Evolutionary conservation across 106 monocot genomes (phyloP).

Genomic region (Agapanthus africanus): DNA sequence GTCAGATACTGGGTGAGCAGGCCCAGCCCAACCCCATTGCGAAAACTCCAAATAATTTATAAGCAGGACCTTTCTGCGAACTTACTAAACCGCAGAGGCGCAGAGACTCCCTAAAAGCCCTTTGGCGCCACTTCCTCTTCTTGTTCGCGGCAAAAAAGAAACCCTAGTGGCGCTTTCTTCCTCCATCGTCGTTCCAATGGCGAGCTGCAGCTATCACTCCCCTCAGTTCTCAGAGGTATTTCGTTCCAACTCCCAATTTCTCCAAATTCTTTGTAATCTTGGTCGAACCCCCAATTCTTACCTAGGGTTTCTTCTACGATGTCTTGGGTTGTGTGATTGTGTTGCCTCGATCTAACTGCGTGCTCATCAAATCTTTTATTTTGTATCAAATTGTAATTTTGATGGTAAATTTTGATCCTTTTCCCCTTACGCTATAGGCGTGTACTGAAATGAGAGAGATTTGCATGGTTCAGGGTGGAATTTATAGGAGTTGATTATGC

Average conservation of each 20-base stretch:
- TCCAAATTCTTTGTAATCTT: neutral
- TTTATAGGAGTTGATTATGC: no score
- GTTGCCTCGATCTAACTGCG: neutral
- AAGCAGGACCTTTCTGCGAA: no score
- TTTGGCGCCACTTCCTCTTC: no score
- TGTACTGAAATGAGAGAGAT: no score
- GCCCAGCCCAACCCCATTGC: no score
- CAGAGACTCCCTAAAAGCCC: no score
- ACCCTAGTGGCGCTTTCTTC: neutral
- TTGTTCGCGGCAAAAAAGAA: no score
- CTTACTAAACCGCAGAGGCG: no score
- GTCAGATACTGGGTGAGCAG: no score
- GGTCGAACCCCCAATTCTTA: neutral
- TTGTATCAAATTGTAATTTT: neutral
- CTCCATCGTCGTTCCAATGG: slow-evolving; percentile 16
- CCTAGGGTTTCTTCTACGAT: neutral
- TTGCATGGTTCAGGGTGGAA: no score
- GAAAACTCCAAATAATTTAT: no score
- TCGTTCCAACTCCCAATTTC: neutral
- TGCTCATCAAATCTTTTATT: neutral
- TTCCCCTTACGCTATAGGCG: no score
- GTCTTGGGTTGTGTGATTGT: neutral
- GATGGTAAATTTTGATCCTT: neutral
- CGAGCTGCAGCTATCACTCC: slow-evolving; percentile 31
- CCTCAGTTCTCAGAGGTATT: slow-evolving; percentile 44